phyloP scores from a whole-genome alignment of 2,329 filamentous ascomycete genomes.

The Teratosphaeria epicoccoides region DNA sequence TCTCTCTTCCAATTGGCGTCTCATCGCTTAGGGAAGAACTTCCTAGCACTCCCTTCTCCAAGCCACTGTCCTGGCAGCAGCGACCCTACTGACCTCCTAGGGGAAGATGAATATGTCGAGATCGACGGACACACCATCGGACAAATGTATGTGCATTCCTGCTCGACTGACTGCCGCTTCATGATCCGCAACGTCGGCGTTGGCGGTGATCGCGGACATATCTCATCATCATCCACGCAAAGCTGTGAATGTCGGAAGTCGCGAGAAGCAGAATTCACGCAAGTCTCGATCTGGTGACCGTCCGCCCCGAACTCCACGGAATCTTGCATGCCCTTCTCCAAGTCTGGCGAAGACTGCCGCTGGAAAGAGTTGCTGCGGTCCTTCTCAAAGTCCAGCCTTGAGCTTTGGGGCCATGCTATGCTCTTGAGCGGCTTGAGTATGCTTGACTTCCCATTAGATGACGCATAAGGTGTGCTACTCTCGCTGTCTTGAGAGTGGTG shows the following conservation, averaged over 20 bases:
- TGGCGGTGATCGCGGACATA: not conserved
- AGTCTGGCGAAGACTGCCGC: not conserved
- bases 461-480: not conserved
- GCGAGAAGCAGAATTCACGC: not conserved
- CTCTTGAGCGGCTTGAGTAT: conserved; percentile 9
- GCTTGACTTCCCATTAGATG: not conserved
- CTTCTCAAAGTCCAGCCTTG: conserved; percentile 5
- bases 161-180: conserved; percentile 6
- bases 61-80: conserved; percentile 2
- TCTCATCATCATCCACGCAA: conserved; percentile 1
- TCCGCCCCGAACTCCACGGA: not conserved
- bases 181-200: conserved; percentile 4
- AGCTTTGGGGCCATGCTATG: conserved; percentile 9
- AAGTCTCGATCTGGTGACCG: conserved; percentile 4
- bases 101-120: not conserved
- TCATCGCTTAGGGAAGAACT: not conserved
- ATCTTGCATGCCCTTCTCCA: not conserved
- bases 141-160: not conserved
- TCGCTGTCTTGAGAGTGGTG: conserved; percentile 1
- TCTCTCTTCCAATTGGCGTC: too few relatives aligned
- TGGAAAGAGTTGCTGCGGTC: not conserved
- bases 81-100: conserved; percentile 1
- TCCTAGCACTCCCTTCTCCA: not conserved
- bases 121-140: not conserved
- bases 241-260: conserved; percentile 7